Evolutionary conservation across 208 protist species (phyloP).

Genomic region (Crithidia sp.): DNA sequence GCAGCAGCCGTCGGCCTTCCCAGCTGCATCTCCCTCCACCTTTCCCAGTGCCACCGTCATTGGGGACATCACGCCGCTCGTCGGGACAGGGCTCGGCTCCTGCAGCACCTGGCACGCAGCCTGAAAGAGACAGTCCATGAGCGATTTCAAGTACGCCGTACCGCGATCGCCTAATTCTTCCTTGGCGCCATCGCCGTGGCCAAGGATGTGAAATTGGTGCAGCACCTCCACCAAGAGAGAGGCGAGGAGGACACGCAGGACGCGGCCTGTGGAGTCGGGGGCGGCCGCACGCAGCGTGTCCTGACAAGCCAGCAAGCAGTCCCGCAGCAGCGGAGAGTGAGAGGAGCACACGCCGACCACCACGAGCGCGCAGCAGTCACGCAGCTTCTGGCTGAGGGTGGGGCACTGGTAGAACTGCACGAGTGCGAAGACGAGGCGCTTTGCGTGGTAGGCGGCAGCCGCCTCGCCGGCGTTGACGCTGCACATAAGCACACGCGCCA

Average conservation of each 20-base stretch:
- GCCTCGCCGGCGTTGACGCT: slow-evolving; percentile 30
- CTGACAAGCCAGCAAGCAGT: slow-evolving; percentile 13
- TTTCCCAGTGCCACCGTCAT: not conserved
- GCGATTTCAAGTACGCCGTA: slow-evolving; percentile 21
- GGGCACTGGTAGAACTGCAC: slow-evolving; percentile 25
- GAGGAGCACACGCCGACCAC: slow-evolving; percentile 30
- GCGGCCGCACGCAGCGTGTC: slow-evolving; percentile 9
- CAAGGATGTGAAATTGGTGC: slow-evolving; percentile 38
- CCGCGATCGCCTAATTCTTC: slow-evolving; percentile 13
- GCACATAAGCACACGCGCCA: slow-evolving; percentile 36
- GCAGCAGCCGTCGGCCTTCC: not conserved
- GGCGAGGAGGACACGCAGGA: slow-evolving; percentile 33
- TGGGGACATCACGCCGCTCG: slow-evolving; percentile 9
- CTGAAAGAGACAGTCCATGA: slow-evolving; percentile 30
- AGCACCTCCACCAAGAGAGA: slow-evolving; percentile 38
- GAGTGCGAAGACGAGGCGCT: slow-evolving; percentile 12
- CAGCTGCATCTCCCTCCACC: not conserved
- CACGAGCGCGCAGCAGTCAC: slow-evolving; percentile 29
- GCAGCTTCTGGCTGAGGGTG: slow-evolving; percentile 32
- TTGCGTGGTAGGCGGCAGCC: slow-evolving; percentile 11
- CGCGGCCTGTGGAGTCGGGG: slow-evolving; percentile 14
- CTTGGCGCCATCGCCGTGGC: slow-evolving; percentile 9
- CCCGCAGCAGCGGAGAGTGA: slow-evolving; percentile 16
- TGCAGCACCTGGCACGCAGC: slow-evolving; percentile 6
- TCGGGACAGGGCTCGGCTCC: not conserved